Percentiles rank a stretch among this genome's conserved stretches.
Evolutionary conservation across 2,329 filamentous ascomycete genomes (phyloP).

Genomic region (Coniochaeta sp.): DNA sequence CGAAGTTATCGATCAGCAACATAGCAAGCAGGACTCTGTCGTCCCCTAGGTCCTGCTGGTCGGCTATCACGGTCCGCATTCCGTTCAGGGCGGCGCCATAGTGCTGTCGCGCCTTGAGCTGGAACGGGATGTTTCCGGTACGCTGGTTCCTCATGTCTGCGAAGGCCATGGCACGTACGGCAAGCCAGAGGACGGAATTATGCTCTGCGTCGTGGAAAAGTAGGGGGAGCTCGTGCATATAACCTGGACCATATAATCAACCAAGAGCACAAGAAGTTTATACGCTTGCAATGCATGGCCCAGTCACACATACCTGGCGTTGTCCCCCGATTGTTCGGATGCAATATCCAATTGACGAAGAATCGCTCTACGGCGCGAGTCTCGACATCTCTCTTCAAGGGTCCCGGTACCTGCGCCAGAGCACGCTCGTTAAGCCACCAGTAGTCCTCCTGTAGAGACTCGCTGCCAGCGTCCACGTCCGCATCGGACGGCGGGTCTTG

Average conservation of each 20-base stretch:
- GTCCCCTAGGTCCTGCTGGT: background rate
- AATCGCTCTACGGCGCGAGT: conserved; percentile 1
- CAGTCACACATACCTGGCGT: background rate
- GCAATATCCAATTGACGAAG: conserved; percentile 2
- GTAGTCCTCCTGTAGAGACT: background rate
- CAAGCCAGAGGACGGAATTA: background rate
- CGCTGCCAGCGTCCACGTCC: background rate
- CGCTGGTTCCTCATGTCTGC: background rate
- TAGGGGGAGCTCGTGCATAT: conserved; percentile 1
- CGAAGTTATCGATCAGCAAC: background rate
- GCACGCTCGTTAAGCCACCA: background rate
- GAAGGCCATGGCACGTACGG: background rate
- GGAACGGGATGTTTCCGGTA: background rate
- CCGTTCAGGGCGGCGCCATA: background rate
- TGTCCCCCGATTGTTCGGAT: background rate
- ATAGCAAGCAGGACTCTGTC: background rate
- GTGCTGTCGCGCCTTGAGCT: background rate
- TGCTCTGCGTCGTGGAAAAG: background rate
- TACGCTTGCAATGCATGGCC: too few relatives aligned
- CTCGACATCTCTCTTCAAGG: conserved; percentile 3
- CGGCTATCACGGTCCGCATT: background rate
- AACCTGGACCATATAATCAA: background rate
- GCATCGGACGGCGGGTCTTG: background rate
- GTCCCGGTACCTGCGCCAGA: background rate
- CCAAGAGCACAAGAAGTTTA: too few relatives aligned